A percentile compares a stretch with the other conserved stretches of the same genome.
These are phyloP conservation scores for Luffa acutangula DNA, from an alignment of 306 rosid genomes.

Conservation along the genomic window DNA sequence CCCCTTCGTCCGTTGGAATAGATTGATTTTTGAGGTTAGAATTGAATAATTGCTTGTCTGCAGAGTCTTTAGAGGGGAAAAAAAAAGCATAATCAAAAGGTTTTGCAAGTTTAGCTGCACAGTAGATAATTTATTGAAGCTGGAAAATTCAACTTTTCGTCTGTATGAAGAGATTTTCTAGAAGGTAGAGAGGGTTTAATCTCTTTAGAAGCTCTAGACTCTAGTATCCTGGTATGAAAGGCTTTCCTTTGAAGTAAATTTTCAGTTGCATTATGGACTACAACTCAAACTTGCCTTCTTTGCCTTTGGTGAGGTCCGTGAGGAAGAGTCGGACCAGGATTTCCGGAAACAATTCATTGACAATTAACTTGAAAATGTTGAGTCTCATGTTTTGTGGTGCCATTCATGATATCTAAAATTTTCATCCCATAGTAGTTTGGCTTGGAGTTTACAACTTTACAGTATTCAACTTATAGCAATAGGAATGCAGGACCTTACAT, in stretches of 20 bases:
- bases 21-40: background rate
- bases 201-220: background rate
- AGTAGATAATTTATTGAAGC: background rate
- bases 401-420: background rate
- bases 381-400: background rate
- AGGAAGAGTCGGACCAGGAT: background rate
- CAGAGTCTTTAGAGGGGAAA: background rate
- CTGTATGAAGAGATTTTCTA: background rate
- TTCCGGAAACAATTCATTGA: background rate
- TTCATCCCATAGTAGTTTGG: background rate
- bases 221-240: background rate
- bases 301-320: background rate
- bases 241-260: background rate
- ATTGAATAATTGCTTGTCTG: background rate
- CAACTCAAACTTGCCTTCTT: background rate
- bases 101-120: background rate
- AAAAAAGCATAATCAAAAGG: background rate
- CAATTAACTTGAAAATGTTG: background rate
- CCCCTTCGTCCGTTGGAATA: background rate
- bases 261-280: background rate
- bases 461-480: background rate
- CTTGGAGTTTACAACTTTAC: background rate
- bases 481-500: background rate
- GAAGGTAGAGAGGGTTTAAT: background rate
- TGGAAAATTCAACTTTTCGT: background rate